Evolutionary conservation across 768 basidiomycete genomes (phyloP).

Genomic region (Phylloporus scabripes): DNA sequence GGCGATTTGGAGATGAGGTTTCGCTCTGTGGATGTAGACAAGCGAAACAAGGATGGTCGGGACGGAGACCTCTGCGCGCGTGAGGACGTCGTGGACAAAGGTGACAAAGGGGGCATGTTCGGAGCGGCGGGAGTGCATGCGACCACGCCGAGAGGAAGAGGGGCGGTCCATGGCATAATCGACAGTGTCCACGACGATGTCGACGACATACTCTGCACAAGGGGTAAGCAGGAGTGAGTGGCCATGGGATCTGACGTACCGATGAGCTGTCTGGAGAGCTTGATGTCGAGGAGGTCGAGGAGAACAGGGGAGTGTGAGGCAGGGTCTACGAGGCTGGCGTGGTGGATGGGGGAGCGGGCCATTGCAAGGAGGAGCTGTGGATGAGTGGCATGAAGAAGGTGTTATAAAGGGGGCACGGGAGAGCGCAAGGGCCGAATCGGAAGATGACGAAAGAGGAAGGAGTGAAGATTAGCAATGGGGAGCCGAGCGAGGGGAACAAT

Average conservation of each 20-base stretch:
- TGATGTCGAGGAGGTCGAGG: constrained; percentile 62
- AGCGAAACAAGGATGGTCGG: constrained; percentile 65
- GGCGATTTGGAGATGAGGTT: constrained; percentile 74
- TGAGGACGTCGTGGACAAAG: constrained; percentile 65
- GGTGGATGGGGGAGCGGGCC: constrained; percentile 35
- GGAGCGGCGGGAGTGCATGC: constrained; percentile 40
- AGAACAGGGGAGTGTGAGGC: constrained; percentile 58
- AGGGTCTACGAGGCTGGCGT: constrained; percentile 56
- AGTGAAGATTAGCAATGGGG: constrained; percentile 27
- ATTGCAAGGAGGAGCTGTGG: constrained; percentile 10
- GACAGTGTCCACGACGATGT: constrained; percentile 65
- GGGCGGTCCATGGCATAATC: constrained; percentile 72
- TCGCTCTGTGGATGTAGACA: constrained; percentile 73
- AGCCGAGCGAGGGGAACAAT: constrained; percentile 11
- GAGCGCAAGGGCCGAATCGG: constrained; percentile 33
- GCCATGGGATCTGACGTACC: constrained; percentile 40
- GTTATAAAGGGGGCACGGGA: constrained; percentile 32
- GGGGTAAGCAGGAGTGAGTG: background rate
- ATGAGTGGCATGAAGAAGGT: constrained; percentile 6
- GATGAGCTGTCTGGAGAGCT: constrained; percentile 55
- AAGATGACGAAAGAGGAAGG: constrained; percentile 26
- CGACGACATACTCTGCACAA: constrained; percentile 68
- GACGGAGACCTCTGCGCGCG: constrained; percentile 67
- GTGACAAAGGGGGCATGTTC: constrained; percentile 53
- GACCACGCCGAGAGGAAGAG: constrained; percentile 49